Evolutionary conservation across 1,284 basidiomycete genomes (phyloP), one percentile per base, ranked within the genome.

Genomic region (Pseudozyma tsukubaensis): DNA sequence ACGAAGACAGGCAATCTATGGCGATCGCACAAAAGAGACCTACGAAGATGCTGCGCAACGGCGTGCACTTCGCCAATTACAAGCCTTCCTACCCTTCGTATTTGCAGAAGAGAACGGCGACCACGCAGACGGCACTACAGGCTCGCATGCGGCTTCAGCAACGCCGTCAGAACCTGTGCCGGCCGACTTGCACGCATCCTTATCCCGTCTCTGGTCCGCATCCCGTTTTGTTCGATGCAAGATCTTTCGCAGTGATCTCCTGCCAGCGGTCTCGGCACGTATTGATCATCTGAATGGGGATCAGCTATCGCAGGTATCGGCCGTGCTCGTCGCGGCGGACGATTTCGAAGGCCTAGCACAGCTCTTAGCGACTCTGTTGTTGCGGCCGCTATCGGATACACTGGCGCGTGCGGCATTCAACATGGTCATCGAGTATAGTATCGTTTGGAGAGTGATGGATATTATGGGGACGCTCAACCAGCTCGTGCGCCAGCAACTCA

Each of bases 21-120:
- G 82, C 32, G 64, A 75, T 29, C 72, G 82, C 11, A 52, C 68
- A 14, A 76, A 73, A 34, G 81, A 84, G 62, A 81, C 82, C 8
- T 71, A 78, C 53, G 82, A 84, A 43, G 82, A 84, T 32, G 79
- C 81, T n/a, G 68, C 70, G 14, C 72, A 83, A 53, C 76, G 81
- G 18, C 67, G 82, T 8, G 80, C 80, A 1, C 34, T 69, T n/a
- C 76, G 79, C 1, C 76, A 83, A 53, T 55, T 84, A 21, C 58
- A 63, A 9, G 37, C 35, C 7, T 64, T 60, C 10, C 56, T 80
- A 44, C 60, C 76, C 0, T 72, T 69, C 34, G 66, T 57, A 10
- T 76, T 76, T 37, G 55, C 39, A 2, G 51, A 61, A 16, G 44
- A 45, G 12, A 21, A 45, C 19, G 44, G 12, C 19, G 19, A 45